Percentiles rank a stretch among this genome's conserved stretches.
Evolutionary conservation across 768 basidiomycete species (phyloP).

Genomic region (Ramaria sp.): DNA sequence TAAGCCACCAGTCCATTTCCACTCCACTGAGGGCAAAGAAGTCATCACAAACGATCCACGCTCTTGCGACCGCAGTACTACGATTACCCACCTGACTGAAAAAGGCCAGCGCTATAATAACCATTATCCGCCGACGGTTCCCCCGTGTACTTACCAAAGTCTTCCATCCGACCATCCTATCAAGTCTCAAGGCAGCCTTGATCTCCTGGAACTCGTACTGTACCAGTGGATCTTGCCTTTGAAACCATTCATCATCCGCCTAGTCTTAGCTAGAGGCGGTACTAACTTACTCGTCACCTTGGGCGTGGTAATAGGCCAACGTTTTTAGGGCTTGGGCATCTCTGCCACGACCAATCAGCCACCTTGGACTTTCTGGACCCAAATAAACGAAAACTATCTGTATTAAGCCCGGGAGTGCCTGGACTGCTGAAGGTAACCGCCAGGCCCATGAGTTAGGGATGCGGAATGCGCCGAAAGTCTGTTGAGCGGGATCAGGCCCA

Average conservation of each 20-base stretch:
- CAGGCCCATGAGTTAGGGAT: slow-evolving; percentile 29
- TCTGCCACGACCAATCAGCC: slow-evolving; percentile 20
- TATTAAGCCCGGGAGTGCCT: slow-evolving; percentile 21
- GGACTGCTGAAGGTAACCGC: slow-evolving; percentile 32
- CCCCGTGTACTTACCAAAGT: slow-evolving; percentile 38
- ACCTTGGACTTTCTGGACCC: slow-evolving; percentile 30
- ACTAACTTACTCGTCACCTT: slow-evolving; percentile 27
- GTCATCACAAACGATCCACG: not conserved
- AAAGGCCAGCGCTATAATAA: slow-evolving; percentile 48
- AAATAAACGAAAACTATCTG: slow-evolving; percentile 30
- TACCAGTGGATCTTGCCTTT: slow-evolving; percentile 40
- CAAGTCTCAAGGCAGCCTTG: slow-evolving; percentile 41
- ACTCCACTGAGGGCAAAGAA: slow-evolving; percentile 23
- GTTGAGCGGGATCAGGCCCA: slow-evolving; percentile 10
- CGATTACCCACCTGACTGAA: slow-evolving; percentile 33
- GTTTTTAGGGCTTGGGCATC: slow-evolving; percentile 37
- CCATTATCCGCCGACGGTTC: slow-evolving; percentile 43
- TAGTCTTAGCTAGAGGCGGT: not conserved
- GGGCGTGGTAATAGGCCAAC: slow-evolving; percentile 47
- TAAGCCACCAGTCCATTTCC: slow-evolving; percentile 39
- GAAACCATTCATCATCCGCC: slow-evolving; percentile 8
- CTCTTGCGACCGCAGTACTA: not conserved
- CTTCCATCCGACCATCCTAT: slow-evolving; percentile 34
- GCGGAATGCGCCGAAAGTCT: slow-evolving; percentile 34
- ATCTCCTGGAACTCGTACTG: slow-evolving; percentile 57